These are phyloP conservation scores for Ampelomyces quisqualis DNA, from an alignment of 2,329 filamentous ascomycete genomes.

Conservation along the genomic window DNA sequence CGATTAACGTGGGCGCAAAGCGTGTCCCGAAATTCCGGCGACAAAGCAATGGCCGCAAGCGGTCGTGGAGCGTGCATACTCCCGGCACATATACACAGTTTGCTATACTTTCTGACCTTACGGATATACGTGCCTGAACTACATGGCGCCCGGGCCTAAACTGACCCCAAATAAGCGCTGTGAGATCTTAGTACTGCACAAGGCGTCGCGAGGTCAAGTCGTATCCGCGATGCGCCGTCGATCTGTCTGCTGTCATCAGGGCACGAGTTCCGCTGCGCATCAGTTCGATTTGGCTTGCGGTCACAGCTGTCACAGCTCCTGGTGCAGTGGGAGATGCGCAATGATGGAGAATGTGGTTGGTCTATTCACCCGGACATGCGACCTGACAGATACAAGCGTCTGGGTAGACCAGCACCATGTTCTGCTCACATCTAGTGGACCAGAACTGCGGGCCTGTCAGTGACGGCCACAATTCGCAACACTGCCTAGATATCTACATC, in stretches of 20 bases:
- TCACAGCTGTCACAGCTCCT: too few relatives aligned
- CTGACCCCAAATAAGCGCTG: constrained; percentile 8
- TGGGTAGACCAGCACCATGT: too few relatives aligned
- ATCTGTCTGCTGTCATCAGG: constrained; percentile 25
- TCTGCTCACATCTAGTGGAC: constrained; percentile 29
- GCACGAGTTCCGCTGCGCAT: constrained; percentile 7
- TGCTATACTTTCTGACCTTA: constrained; percentile 15
- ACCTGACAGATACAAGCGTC: constrained; percentile 40
- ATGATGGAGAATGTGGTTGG: constrained; percentile 25
- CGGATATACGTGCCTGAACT: constrained; percentile 9
- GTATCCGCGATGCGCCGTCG: constrained; percentile 35
- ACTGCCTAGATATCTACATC: constrained; percentile 10
- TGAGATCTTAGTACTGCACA: constrained; percentile 15
- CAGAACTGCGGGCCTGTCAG: constrained; percentile 34
- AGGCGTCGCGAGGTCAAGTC: constrained; percentile 30
- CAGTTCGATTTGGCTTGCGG: too few relatives aligned
- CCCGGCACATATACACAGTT: constrained; percentile 16
- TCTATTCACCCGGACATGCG: constrained; percentile 27
- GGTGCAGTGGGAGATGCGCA: constrained; percentile 16
- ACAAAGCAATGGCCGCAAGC: constrained; percentile 21
- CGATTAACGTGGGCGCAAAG: constrained; percentile 8
- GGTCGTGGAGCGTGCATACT: constrained; percentile 15
- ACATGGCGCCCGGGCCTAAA: constrained; percentile 7
- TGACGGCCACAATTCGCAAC: constrained; percentile 37
- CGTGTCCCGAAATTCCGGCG: background rate